Percentiles rank a stretch among this genome's conserved stretches.
These are phyloP conservation scores for Barnettozyma sucrosica DNA, from an alignment of 805 yeast genomes.

Conservation along the genomic window DNA sequence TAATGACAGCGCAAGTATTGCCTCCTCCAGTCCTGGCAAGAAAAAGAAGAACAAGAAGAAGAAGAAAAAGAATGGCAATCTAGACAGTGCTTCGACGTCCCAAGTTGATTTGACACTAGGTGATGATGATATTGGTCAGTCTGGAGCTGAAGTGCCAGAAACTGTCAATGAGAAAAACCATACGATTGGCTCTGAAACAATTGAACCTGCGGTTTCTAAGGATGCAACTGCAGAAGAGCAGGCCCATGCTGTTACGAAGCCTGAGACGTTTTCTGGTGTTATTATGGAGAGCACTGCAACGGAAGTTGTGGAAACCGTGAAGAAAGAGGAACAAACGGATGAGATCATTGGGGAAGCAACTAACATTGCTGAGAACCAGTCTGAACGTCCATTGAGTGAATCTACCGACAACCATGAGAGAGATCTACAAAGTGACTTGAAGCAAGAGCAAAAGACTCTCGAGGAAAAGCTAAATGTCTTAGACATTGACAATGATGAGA, in stretches of 20 bases:
- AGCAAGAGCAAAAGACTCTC: neutral
- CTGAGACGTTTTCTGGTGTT: neutral
- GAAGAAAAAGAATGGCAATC: slow-evolving; percentile 11
- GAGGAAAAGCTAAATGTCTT: neutral
- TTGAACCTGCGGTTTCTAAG: neutral
- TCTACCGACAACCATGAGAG: neutral
- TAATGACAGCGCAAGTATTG: neutral
- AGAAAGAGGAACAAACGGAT: neutral
- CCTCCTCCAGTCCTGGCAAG: neutral
- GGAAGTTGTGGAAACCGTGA: neutral
- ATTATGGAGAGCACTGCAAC: neutral
- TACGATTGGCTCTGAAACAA: neutral
- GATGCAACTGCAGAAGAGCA: neutral
- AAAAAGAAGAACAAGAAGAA: slow-evolving; percentile 12
- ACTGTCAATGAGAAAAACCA: neutral
- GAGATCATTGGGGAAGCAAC: neutral
- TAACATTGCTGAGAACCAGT: neutral
- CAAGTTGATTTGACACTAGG: slow-evolving; percentile 4
- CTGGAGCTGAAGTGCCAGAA: neutral
- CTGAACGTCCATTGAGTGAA: slow-evolving; percentile 1
- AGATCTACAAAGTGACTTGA: neutral
- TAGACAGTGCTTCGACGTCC: neutral
- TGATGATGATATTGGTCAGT: neutral
- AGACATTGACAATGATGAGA: neutral
- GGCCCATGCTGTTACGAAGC: neutral